A percentile compares a stretch with the other conserved stretches of the same genome.
Conservation (phyloP, 2,329 filamentous ascomycete species). For the Atkinsonella hypoxylon region DNA sequence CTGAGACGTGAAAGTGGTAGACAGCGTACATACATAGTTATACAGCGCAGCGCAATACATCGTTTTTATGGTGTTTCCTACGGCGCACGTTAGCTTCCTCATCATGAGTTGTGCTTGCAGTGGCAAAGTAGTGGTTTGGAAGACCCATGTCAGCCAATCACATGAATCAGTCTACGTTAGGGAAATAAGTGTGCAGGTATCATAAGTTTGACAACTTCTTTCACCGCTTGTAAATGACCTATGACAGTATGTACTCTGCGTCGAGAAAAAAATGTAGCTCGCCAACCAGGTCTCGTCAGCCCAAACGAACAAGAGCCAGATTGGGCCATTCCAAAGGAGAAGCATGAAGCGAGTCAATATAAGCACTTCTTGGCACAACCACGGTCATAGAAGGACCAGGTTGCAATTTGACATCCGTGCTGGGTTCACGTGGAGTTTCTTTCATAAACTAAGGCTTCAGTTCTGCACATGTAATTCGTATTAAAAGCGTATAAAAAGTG, state of each 20-base stretch:
- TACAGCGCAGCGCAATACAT: neutral
- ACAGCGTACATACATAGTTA: neutral
- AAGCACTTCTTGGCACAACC: slow-evolving; percentile 99
- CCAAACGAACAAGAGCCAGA: neutral
- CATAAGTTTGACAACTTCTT: too few relatives aligned
- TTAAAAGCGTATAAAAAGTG: neutral
- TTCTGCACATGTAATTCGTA: neutral
- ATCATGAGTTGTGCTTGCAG: too few relatives aligned
- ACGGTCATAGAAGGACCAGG: slow-evolving; percentile 70
- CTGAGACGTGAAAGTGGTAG: neutral
- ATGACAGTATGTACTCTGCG: neutral
- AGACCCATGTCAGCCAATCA: too few relatives aligned
- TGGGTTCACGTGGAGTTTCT: slow-evolving; percentile 22
- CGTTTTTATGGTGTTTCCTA: too few relatives aligned
- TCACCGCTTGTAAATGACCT: too few relatives aligned
- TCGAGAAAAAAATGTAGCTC: slow-evolving; percentile 14
- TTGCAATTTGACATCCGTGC: slow-evolving; percentile 99
- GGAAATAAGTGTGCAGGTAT: too few relatives aligned
- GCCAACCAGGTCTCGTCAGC: slow-evolving; percentile 12
- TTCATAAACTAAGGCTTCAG: too few relatives aligned
- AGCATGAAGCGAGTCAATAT: slow-evolving; percentile 42
- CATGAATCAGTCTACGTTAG: too few relatives aligned
- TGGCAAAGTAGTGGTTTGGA: too few relatives aligned
- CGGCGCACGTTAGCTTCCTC: too few relatives aligned
- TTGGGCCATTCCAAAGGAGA: slow-evolving; percentile 12